A percentile compares a stretch with the other conserved stretches of the same genome.
phyloP scores from a whole-genome alignment of 129 eudicot genomes.

The Helianthus tuberosus region DNA sequence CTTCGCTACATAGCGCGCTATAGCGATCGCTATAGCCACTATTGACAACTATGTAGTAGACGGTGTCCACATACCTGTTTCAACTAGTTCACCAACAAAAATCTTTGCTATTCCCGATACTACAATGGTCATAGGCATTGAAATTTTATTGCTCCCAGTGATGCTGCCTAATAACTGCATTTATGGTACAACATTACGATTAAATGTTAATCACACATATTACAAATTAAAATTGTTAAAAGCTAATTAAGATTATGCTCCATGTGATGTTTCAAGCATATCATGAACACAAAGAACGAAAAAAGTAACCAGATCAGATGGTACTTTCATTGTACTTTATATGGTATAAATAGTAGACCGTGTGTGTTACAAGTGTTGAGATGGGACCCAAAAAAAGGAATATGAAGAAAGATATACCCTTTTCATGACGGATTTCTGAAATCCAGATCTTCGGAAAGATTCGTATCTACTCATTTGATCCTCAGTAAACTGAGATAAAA shows the following conservation, averaged over 20 bases:
- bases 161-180: slow-evolving; percentile 80
- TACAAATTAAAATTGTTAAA: not conserved
- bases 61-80: slow-evolving; percentile 57
- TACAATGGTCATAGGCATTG: slow-evolving; percentile 91
- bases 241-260: not conserved
- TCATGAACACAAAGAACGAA: not conserved
- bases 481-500: slow-evolving; percentile 81
- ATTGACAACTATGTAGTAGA: no score
- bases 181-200: slow-evolving; percentile 13
- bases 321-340: not conserved
- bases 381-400: slow-evolving; percentile 10
- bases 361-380: not conserved
- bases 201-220: slow-evolving; percentile 11
- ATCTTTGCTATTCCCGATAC: slow-evolving; percentile 97
- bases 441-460: slow-evolving; percentile 92
- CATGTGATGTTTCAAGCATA: slow-evolving; percentile 11
- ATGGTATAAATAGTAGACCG: no score
- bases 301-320: slow-evolving; percentile 11
- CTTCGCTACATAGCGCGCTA: no score
- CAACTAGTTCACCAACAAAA: slow-evolving; percentile 94
- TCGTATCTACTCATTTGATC: slow-evolving; percentile 96
- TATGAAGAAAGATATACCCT: slow-evolving; percentile 46
- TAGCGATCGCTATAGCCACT: no score
- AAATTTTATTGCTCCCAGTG: slow-evolving; percentile 89
- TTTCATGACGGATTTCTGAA: slow-evolving; percentile 97